Base-by-base conservation (phyloP, 2,329 filamentous ascomycete species). In the Dendrostoma leiphaemia region DNA sequence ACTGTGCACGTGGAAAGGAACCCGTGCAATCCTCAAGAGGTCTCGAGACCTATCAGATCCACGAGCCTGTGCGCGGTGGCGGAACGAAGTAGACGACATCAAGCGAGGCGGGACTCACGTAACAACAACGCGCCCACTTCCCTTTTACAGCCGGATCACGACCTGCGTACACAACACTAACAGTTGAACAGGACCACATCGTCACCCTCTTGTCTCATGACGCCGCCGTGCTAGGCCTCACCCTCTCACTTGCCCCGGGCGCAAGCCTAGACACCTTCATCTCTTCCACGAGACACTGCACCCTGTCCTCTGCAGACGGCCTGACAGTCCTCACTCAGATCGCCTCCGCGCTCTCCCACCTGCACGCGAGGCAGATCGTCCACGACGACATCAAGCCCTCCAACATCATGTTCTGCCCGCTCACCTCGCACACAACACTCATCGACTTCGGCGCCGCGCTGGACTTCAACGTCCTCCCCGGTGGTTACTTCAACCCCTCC, bases 301-400 rank as follows among this genome's bases (percentile, higher is more conserved):
- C 26, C 4, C 34, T 53, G 19, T 9, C 28, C 7, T 15, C 6
- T 1, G 8, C 13, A 15, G 24, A 40, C 26, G 17, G 41, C 3
- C n/a, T 7, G n/a, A 34, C 13, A 3, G 2, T 53, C 21, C 45
- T 41, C 41, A 13, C 19, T 13, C 50, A 53, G 15, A 53, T 47
- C 2, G 37, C 50, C n/a, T 19, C 34, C 26, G 50, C 34, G 3
- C 19, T 53, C 7, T 32, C 43, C 8, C 19, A 53, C 43, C 19
- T 54, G 9, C 46, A 54, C 12, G 15, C 17, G 10, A 45, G 26
- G 2, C 28, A 15, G 10, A 57, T 59, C 5, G 54, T 47, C 1
- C 57, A 59, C 21, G 57, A 59, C 48, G 57, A 59, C 28, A 51
- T 59, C 2, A 59, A 59, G 34, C 57, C 57, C n/a, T 29, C n/a